Evolutionary conservation across 129 eudicot species (phyloP).

Genomic region (Cynara cardunculus): DNA sequence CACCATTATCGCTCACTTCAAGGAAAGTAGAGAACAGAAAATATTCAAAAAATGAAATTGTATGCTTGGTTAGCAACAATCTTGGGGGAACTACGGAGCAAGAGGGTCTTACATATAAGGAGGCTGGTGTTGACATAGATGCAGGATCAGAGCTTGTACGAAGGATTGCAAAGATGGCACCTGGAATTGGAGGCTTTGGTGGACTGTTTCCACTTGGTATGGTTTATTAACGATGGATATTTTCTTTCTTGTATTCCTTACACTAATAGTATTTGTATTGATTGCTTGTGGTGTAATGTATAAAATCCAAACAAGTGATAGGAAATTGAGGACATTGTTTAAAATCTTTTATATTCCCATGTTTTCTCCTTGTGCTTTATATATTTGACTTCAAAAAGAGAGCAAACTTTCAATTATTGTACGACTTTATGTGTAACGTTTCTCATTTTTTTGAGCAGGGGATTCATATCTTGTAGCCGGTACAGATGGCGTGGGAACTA

Average conservation of each 20-base stretch:
- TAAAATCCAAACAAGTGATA: not conserved
- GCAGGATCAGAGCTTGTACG: slow-evolving; percentile 94
- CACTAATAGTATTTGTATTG: not conserved
- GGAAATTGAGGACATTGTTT: not conserved
- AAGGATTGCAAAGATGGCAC: slow-evolving; percentile 94
- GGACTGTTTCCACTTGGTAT: slow-evolving; percentile 87
- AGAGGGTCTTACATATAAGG: slow-evolving; percentile 71
- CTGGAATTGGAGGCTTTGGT: slow-evolving; percentile 97
- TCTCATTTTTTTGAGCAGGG: slow-evolving; percentile 38
- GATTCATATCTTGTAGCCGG: slow-evolving; percentile 98
- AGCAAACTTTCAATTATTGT: not conserved
- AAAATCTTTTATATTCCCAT: not conserved
- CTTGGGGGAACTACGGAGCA: slow-evolving; percentile 13
- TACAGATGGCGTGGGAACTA: slow-evolving; percentile 98
- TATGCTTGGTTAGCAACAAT: slow-evolving; percentile 28
- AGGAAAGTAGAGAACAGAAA: slow-evolving; percentile 18
- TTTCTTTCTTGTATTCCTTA: not conserved
- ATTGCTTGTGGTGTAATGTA: not conserved
- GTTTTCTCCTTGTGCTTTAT: not conserved
- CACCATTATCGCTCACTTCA: slow-evolving; percentile 22
- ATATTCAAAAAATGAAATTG: slow-evolving; percentile 10
- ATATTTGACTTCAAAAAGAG: not conserved
- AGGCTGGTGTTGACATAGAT: slow-evolving; percentile 96
- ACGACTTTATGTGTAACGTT: not conserved
- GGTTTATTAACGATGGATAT: not conserved